These are phyloP conservation scores for Hippophae gyantsensis DNA, from an alignment of 306 rosid species.

Conservation along the genomic window DNA sequence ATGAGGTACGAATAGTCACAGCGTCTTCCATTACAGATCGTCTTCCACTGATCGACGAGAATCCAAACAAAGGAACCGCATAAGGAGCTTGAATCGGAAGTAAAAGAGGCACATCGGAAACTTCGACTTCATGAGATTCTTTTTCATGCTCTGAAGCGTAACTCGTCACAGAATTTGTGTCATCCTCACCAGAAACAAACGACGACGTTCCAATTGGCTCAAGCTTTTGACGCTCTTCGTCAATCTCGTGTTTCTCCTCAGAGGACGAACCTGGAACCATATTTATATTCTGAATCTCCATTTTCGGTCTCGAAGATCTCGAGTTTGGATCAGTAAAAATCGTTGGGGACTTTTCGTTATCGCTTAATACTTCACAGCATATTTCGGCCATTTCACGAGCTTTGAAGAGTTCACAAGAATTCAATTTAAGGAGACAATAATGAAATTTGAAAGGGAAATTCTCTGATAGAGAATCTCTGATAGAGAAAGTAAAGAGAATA, in stretches of 20 bases:
- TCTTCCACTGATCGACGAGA: slow-evolving; percentile 49
- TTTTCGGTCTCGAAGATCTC: slow-evolving; percentile 41
- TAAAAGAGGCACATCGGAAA: neutral
- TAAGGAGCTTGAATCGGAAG: neutral
- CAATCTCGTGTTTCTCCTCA: too few species aligned
- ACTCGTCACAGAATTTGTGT: too few species aligned
- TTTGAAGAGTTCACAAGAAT: neutral
- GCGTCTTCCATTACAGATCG: slow-evolving; percentile 64
- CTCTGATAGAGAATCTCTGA: too few species aligned
- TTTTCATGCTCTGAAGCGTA: neutral
- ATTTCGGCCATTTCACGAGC: slow-evolving; percentile 33
- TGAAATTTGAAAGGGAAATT: neutral
- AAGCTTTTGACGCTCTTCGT: too few species aligned
- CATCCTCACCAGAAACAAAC: too few species aligned
- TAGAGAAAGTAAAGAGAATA: neutral
- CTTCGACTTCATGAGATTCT: neutral
- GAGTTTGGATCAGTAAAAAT: slow-evolving; percentile 14
- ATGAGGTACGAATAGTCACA: slow-evolving; percentile 29
- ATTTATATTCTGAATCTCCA: slow-evolving; percentile 42
- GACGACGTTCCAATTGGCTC: too few species aligned
- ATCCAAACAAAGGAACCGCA: slow-evolving; percentile 30
- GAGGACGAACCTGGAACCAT: slow-evolving; percentile 20
- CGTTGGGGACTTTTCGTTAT: slow-evolving; percentile 11
- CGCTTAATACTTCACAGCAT: slow-evolving; percentile 27
- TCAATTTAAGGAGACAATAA: neutral